Evolutionary conservation across 805 yeast genomes (phyloP), one percentile per base, ranked within the genome.

Genomic region (Suhomyces xylopsoci): DNA sequence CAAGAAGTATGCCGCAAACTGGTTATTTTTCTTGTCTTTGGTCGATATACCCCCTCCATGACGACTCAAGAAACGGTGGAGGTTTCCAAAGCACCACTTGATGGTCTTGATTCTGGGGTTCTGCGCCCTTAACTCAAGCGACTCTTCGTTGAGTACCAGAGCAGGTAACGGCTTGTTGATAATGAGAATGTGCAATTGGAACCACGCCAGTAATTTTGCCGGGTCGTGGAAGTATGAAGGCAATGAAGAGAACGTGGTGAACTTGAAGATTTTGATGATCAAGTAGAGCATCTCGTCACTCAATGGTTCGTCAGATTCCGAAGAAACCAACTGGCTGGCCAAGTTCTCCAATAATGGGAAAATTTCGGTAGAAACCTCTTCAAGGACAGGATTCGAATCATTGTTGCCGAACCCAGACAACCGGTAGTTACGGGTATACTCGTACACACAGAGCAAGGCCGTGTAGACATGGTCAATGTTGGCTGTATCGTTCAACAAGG

Each of bases 371-470:
- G 77, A 58, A 9, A 74, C 62, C 32, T 71, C 74, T 47, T 76
- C 76, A 52, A 75, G 64, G 14, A 75, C 70, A 2, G 78, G 77
- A 57, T 75, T 75, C 30, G 62, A 55, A 14, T 62, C 49, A 46
- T 54, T 61, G 56, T 53, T 65, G 52, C 87, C 89, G 38, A 88
- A 67, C 12, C 69, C 66, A 3, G 71, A 62, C 69, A 71, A 75
- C 51, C 78, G 64, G 59, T 75, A 75, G 54, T 69, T 68, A 53
- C 69, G 70, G 36, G 77, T 63, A 56, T 75, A 75, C 53, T 75
- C 76, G 49, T 64, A 71, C 50, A 74, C 64, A 57, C 76, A 69
- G 47, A 75, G 61, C 57, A 75, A 67, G 0, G 76, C 79, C 2
- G 76, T 67, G 59, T 65, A 65, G 7, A 75, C 70, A 56, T 73